Conservation (phyloP, 2,329 filamentous ascomycete species). For the Colletotrichum abscissum region DNA sequence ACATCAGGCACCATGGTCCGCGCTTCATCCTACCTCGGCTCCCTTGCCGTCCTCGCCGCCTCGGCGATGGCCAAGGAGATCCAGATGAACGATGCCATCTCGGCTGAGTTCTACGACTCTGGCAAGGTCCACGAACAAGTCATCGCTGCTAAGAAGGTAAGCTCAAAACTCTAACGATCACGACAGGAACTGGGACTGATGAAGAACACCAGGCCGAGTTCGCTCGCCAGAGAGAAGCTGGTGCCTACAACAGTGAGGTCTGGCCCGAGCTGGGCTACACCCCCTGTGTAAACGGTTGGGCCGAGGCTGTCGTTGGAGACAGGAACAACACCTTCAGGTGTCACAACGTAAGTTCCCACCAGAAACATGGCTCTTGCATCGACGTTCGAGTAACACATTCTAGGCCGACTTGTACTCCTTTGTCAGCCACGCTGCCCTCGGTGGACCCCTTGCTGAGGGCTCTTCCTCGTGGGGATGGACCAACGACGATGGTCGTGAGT, state of each 20-base stretch:
- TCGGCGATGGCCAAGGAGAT: constrained; percentile 36
- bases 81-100: constrained; percentile 29
- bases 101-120: constrained; percentile 36
- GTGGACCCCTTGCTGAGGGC: constrained; percentile 51
- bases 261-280: constrained; percentile 52
- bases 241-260: constrained; percentile 44
- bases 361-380: neutral
- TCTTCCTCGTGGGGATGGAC: constrained; percentile 61
- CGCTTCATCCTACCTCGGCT: constrained; percentile 32
- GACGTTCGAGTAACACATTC: neutral
- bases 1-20: constrained; percentile 31
- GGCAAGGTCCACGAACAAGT: constrained; percentile 34
- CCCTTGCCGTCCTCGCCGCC: constrained; percentile 35
- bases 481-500: constrained; percentile 56
- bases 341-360: constrained; percentile 49
- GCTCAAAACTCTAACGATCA: neutral
- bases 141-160: constrained; percentile 36
- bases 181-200: neutral
- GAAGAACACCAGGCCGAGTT: constrained; percentile 11
- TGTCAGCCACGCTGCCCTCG: constrained; percentile 63
- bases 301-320: constrained; percentile 57
- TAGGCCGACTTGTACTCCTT: constrained; percentile 65
- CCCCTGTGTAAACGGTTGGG: constrained; percentile 54
- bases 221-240: constrained; percentile 32
- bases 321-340: constrained; percentile 60